These are phyloP conservation scores for Aspergillus intermedius DNA, from an alignment of 2,329 filamentous ascomycete species.

Conservation along the genomic window DNA sequence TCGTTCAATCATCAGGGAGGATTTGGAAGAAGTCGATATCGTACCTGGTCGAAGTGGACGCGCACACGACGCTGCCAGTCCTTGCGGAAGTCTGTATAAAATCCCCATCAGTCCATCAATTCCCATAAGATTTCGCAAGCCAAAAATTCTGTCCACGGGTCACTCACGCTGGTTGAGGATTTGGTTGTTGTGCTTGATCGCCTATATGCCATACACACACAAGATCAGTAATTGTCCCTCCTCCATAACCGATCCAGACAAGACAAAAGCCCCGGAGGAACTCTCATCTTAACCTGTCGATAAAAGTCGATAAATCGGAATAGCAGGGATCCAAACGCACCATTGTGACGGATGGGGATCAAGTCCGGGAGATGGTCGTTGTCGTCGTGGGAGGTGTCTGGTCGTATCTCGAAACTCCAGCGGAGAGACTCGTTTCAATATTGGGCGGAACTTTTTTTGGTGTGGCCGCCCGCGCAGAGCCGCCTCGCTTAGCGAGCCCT, in stretches of 20 bases:
- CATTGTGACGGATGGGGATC: slow-evolving; percentile 50
- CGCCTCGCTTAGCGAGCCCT: slow-evolving; percentile 42
- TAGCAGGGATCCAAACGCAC: slow-evolving; percentile 28
- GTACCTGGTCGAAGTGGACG: slow-evolving; percentile 99
- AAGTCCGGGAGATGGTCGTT: slow-evolving; percentile 41
- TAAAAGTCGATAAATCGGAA: slow-evolving; percentile 3
- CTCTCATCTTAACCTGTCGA: slow-evolving; percentile 4
- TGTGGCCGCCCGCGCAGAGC: slow-evolving; percentile 34
- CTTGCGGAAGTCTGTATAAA: slow-evolving; percentile 83
- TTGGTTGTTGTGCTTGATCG: slow-evolving; percentile 99
- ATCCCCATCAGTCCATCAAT: slow-evolving; percentile 19
- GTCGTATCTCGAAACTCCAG: slow-evolving; percentile 38
- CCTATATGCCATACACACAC: slow-evolving; percentile 47
- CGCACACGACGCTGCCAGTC: slow-evolving; percentile 99
- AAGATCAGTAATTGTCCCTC: slow-evolving; percentile 13
- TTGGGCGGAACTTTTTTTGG: slow-evolving; percentile 36
- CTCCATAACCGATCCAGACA: background rate
- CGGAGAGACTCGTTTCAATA: slow-evolving; percentile 28
- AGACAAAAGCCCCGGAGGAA: background rate
- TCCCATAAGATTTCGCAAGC: slow-evolving; percentile 10
- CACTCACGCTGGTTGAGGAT: slow-evolving; percentile 87
- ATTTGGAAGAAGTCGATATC: slow-evolving; percentile 33
- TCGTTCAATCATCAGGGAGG: slow-evolving; percentile 10
- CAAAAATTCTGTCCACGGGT: slow-evolving; percentile 1
- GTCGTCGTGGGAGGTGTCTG: slow-evolving; percentile 39